These are phyloP conservation scores for Candida nanaspora DNA, from an alignment of 805 yeast species.

Conservation along the genomic window DNA sequence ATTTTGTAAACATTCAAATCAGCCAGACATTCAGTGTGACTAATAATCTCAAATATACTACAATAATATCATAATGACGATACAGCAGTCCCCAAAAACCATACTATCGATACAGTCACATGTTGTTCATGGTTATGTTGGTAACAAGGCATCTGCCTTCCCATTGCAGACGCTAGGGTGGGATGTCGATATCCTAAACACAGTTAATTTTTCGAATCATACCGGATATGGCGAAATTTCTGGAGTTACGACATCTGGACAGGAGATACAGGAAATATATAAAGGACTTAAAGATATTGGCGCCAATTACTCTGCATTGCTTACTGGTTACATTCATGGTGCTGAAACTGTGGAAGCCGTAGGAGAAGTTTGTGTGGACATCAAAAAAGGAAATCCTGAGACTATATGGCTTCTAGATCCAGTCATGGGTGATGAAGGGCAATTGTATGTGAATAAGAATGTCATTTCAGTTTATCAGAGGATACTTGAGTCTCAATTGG, in stretches of 20 bases:
- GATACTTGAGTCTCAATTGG: slow-evolving; percentile 35
- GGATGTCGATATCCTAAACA: slow-evolving; percentile 61
- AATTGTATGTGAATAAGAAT: slow-evolving; percentile 51
- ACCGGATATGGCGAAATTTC: slow-evolving; percentile 58
- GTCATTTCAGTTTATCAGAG: slow-evolving; percentile 53
- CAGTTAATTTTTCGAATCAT: slow-evolving; percentile 63
- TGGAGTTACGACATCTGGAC: slow-evolving; percentile 39
- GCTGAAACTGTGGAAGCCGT: slow-evolving; percentile 38
- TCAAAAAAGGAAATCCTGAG: slow-evolving; percentile 28
- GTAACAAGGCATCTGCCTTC: slow-evolving; percentile 59
- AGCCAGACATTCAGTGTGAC: too few species aligned
- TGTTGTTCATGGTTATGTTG: slow-evolving; percentile 69
- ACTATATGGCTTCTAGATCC: slow-evolving; percentile 63
- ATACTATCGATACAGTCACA: slow-evolving; percentile 24
- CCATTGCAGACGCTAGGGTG: slow-evolving; percentile 60
- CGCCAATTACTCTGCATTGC: slow-evolving; percentile 42
- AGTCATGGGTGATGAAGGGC: slow-evolving; percentile 76
- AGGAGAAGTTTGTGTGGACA: slow-evolving; percentile 25
- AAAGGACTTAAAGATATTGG: slow-evolving; percentile 28
- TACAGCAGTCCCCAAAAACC: background rate
- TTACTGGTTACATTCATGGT: slow-evolving; percentile 68
- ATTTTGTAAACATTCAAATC: too few species aligned
- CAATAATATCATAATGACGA: too few species aligned
- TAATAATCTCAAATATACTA: too few species aligned
- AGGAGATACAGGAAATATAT: slow-evolving; percentile 31